phyloP scores from a whole-genome alignment of 176 grass and related monocot species.

The Juncus inflexus region DNA sequence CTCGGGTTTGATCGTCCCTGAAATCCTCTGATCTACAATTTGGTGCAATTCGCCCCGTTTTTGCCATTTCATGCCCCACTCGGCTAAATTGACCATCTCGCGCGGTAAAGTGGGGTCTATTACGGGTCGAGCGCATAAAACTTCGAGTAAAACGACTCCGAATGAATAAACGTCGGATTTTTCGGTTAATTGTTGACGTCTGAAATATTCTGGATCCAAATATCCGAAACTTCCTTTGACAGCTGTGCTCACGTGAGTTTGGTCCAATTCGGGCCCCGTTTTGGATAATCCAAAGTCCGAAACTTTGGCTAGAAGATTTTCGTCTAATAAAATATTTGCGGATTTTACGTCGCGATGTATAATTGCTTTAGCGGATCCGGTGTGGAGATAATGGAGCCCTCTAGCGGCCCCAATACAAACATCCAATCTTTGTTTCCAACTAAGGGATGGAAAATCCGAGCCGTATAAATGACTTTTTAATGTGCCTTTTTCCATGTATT shows the following conservation, averaged over 20 bases:
- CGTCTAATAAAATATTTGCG: constrained; percentile 92
- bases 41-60: constrained; percentile 78
- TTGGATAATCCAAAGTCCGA: constrained; percentile 88
- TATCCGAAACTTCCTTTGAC: constrained; percentile 99
- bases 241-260: constrained; percentile 93
- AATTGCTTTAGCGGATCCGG: constrained; percentile 76
- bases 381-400: constrained; percentile 94
- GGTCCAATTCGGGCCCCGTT: constrained; percentile 85
- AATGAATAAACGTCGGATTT: constrained; percentile 97
- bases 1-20: constrained; percentile 56
- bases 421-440: constrained; percentile 89
- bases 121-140: constrained; percentile 77
- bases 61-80: constrained; percentile 95
- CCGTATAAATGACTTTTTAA: constrained; percentile 91
- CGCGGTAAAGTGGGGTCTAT: constrained; percentile 83
- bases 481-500: constrained; percentile 93
- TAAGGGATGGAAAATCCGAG: constrained; percentile 55
- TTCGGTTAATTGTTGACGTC: constrained; percentile 77
- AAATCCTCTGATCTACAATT: constrained; percentile 63
- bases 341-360: constrained; percentile 98
- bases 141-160: constrained; percentile 93
- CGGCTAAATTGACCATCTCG: constrained; percentile 83
- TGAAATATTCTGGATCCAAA: constrained; percentile 91
- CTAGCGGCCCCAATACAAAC: constrained; percentile 93
- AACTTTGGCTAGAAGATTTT: constrained; percentile 85